phyloP scores from a whole-genome alignment of 805 yeast species.

The Candida boleticola region DNA sequence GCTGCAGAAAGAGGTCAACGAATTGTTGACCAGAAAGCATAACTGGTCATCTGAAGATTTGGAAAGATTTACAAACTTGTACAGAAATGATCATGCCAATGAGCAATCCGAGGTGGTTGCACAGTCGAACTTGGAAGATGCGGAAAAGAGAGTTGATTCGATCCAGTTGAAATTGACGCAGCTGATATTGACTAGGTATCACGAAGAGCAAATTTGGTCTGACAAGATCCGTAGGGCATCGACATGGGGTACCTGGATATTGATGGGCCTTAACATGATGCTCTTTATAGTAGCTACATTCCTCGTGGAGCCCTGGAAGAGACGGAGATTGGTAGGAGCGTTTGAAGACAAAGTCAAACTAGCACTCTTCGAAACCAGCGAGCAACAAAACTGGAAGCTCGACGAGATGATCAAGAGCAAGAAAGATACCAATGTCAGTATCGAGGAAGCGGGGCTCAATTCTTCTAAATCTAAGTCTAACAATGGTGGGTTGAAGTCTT shows the following conservation, averaged over 20 bases:
- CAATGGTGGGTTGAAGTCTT: neutral
- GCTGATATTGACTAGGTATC: constrained; percentile 83
- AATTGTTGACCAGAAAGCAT: constrained; percentile 78
- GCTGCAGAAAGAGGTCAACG: constrained; percentile 85
- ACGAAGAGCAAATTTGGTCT: constrained; percentile 97
- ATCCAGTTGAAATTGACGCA: constrained; percentile 66
- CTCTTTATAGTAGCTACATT: constrained; percentile 81
- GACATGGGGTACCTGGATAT: constrained; percentile 92
- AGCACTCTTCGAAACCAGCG: constrained; percentile 17
- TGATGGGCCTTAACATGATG: constrained; percentile 83
- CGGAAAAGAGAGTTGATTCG: constrained; percentile 66
- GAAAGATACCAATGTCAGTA: neutral
- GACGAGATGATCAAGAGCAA: constrained; percentile 1
- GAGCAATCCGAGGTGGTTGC: constrained; percentile 58
- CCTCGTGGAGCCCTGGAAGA: constrained; percentile 91
- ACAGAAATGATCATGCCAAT: constrained; percentile 75
- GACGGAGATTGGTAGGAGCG: constrained; percentile 73
- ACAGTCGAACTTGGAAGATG: constrained; percentile 44
- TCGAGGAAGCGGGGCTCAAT: neutral
- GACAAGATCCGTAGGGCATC: constrained; percentile 92
- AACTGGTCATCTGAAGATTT: constrained; percentile 78
- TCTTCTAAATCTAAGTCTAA: neutral
- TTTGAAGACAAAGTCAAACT: constrained; percentile 78
- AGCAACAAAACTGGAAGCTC: constrained; percentile 3
- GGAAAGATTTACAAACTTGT: constrained; percentile 78